Evolutionary conservation across 2,329 filamentous ascomycete species (phyloP).

Genomic region (Cladosporium oxysporum): DNA sequence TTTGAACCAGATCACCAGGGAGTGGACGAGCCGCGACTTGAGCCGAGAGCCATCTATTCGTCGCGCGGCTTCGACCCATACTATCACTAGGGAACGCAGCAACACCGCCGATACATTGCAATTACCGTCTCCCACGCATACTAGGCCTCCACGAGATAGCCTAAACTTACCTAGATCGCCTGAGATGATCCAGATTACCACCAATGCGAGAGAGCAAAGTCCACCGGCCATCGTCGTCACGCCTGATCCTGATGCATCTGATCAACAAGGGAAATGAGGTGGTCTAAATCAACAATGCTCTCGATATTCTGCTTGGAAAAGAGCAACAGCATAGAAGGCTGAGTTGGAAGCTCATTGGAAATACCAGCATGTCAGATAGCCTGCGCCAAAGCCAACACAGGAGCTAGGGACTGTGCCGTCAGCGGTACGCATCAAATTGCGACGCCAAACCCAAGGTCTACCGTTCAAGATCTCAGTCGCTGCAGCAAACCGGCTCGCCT

Average conservation of each 20-base stretch:
- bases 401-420: not conserved
- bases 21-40: not conserved
- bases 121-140: not conserved
- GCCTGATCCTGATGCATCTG: not conserved
- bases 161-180: not conserved
- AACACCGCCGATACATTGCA: not conserved
- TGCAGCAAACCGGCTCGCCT: not conserved
- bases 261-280: not conserved
- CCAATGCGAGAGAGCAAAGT: not conserved
- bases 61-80: not conserved
- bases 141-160: not conserved
- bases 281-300: not conserved
- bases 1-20: conserved; percentile 14
- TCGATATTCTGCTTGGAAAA: too few species aligned
- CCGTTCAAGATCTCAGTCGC: not conserved
- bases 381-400: not conserved
- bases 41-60: not conserved
- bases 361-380: not conserved
- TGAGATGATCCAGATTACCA: not conserved
- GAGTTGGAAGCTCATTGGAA: not conserved
- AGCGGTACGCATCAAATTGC: not conserved
- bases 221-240: not conserved
- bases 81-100: not conserved
- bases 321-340: not conserved
- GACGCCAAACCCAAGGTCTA: not conserved